These are phyloP conservation scores for Pseudopediastrum boryanum DNA, from an alignment of 139 green algal genomes.

Conservation along the genomic window DNA sequence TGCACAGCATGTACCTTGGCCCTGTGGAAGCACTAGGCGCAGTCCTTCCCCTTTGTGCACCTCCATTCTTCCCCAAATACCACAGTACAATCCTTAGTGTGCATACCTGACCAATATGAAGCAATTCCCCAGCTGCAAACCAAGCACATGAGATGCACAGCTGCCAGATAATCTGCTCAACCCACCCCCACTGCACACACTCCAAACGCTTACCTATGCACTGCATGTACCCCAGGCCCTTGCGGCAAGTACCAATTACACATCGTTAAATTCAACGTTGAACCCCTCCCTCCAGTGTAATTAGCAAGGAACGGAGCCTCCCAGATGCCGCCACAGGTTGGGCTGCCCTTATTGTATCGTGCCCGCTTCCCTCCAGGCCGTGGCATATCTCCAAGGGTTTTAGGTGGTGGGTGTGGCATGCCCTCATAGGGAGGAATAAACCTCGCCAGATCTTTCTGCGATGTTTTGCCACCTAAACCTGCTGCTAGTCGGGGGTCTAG, in stretches of 20 bases:
- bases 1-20: no score
- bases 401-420: constrained; percentile 25
- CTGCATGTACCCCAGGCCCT: constrained; percentile 13
- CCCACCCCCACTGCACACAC: no score
- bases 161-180: no score
- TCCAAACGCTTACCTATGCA: constrained; percentile 11
- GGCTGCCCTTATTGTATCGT: no score
- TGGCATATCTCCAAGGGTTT: neutral
- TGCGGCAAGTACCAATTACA: constrained; percentile 46
- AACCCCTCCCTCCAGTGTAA: constrained; percentile 22
- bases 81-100: no score
- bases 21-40: no score
- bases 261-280: constrained; percentile 24
- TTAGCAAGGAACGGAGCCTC: constrained; percentile 14
- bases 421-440: constrained; percentile 20
- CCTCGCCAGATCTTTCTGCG: neutral
- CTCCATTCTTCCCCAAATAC: no score
- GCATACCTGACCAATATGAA: no score
- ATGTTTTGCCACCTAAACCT: constrained; percentile 3
- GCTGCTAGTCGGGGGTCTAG: constrained; percentile 24
- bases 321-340: constrained; percentile 29
- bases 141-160: no score
- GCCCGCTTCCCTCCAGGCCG: neutral
- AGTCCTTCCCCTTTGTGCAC: no score
- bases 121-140: no score